Evolutionary conservation across 139 green algal genomes (phyloP).

Genomic region (Chlorella sp.): DNA sequence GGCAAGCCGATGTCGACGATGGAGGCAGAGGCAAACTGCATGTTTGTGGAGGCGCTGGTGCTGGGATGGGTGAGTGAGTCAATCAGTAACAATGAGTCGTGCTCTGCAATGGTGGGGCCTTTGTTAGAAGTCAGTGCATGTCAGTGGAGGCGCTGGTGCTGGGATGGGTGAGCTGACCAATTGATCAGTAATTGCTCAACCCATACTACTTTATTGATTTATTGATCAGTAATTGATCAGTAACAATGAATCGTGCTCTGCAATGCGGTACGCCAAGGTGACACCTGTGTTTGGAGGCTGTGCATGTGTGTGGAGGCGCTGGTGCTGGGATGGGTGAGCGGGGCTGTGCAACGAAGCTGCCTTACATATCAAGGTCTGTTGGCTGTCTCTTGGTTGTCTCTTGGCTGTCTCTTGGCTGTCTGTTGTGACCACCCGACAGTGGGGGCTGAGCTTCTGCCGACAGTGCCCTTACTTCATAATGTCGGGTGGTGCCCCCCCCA

Average conservation of each 20-base stretch:
- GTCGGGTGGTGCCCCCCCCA: too few relatives aligned
- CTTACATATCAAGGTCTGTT: too few relatives aligned
- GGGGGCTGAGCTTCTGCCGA: too few relatives aligned
- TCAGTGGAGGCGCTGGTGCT: conserved; percentile 8
- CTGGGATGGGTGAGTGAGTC: conserved; percentile 21
- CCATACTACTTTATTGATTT: too few relatives aligned
- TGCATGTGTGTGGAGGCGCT: background rate
- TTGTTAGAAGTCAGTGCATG: background rate
- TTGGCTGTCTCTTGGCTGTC: too few relatives aligned
- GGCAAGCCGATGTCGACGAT: background rate
- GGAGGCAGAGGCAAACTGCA: background rate
- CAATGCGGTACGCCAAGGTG: too few relatives aligned
- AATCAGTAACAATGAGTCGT: background rate
- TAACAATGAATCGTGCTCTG: background rate
- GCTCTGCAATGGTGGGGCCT: background rate
- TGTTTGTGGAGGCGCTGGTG: conserved; percentile 16
- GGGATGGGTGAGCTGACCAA: conserved; percentile 33
- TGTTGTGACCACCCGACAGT: too few relatives aligned
- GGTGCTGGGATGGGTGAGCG: conserved; percentile 32
- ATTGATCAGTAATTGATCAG: too few relatives aligned
- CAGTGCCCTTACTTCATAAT: too few relatives aligned
- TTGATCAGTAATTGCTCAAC: too few relatives aligned
- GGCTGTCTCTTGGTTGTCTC: too few relatives aligned
- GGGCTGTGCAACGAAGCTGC: too few relatives aligned
- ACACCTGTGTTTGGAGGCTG: background rate